These are phyloP conservation scores for Tolypocladium endophyticum DNA, from an alignment of 2,329 filamentous ascomycete species.

Conservation along the genomic window DNA sequence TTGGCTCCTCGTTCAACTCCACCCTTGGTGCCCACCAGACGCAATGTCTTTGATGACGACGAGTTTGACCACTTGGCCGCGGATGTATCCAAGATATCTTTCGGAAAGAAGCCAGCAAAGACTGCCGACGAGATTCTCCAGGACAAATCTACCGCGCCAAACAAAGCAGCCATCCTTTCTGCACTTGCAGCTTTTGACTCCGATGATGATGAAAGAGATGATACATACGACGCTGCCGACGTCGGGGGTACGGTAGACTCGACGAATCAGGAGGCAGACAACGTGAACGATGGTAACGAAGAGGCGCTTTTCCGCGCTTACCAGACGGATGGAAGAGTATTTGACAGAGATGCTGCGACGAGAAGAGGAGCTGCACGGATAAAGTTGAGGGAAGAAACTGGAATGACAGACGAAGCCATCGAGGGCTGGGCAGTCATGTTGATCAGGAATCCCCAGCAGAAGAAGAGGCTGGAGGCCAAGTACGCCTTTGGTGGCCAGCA, in stretches of 20 bases:
- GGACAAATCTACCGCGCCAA: slow-evolving; percentile 53
- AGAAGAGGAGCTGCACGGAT: slow-evolving; percentile 52
- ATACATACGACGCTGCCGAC: slow-evolving; percentile 89
- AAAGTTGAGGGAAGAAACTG: slow-evolving; percentile 62
- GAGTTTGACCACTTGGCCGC: slow-evolving; percentile 64
- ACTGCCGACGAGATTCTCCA: slow-evolving; percentile 65
- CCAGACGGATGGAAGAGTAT: slow-evolving; percentile 51
- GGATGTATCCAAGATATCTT: slow-evolving; percentile 58
- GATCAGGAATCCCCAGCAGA: slow-evolving; percentile 55
- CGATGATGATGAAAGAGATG: slow-evolving; percentile 92
- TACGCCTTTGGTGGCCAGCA: slow-evolving; percentile 60
- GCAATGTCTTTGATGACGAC: slow-evolving; percentile 72
- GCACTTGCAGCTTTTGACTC: slow-evolving; percentile 83
- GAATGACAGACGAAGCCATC: slow-evolving; percentile 86
- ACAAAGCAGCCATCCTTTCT: slow-evolving; percentile 79
- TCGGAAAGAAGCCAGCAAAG: slow-evolving; percentile 58
- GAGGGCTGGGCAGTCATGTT: slow-evolving; percentile 94
- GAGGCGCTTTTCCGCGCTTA: slow-evolving; percentile 65
- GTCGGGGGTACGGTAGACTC: slow-evolving; percentile 81
- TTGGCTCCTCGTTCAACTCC: slow-evolving; percentile 52
- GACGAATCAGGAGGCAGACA: slow-evolving; percentile 44
- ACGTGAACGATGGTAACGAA: slow-evolving; percentile 46
- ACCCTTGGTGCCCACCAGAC: slow-evolving; percentile 44
- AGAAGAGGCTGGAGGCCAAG: slow-evolving; percentile 60
- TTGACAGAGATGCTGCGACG: slow-evolving; percentile 61